These are phyloP conservation scores for Viridothelium virens DNA, from an alignment of 495 filamentous ascomycete species.

Conservation along the genomic window DNA sequence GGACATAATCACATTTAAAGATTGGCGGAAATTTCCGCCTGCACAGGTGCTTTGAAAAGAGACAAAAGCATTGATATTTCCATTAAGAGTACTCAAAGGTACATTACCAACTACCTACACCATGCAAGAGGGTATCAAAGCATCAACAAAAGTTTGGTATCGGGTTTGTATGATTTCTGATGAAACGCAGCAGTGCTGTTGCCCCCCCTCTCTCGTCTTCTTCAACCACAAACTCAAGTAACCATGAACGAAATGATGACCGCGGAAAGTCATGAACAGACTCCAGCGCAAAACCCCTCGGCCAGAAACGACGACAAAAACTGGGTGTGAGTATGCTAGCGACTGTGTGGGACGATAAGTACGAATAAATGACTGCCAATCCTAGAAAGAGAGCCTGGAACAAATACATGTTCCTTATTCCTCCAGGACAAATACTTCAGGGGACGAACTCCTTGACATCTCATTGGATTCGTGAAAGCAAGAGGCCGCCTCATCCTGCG, in stretches of 20 bases:
- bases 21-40: too few species aligned
- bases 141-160: background rate
- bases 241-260: background rate
- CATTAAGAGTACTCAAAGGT: slow-evolving; percentile 2
- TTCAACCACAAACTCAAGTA: background rate
- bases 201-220: background rate
- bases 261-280: background rate
- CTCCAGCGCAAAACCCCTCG: background rate
- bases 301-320: background rate
- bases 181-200: background rate
- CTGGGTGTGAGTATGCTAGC: background rate
- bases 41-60: background rate
- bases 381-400: background rate
- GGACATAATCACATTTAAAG: too few species aligned
- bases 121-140: slow-evolving; percentile 12
- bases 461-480: background rate
- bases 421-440: background rate
- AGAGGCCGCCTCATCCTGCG: background rate
- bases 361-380: slow-evolving; percentile 2
- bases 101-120: slow-evolving; percentile 4
- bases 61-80: background rate
- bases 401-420: background rate
- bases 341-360: background rate
- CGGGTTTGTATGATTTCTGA: background rate
- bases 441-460: background rate